Percentiles rank a stretch among this genome's conserved stretches.
phyloP scores from a whole-genome alignment of 2,329 filamentous ascomycete genomes.

The Dothistroma septosporum region DNA sequence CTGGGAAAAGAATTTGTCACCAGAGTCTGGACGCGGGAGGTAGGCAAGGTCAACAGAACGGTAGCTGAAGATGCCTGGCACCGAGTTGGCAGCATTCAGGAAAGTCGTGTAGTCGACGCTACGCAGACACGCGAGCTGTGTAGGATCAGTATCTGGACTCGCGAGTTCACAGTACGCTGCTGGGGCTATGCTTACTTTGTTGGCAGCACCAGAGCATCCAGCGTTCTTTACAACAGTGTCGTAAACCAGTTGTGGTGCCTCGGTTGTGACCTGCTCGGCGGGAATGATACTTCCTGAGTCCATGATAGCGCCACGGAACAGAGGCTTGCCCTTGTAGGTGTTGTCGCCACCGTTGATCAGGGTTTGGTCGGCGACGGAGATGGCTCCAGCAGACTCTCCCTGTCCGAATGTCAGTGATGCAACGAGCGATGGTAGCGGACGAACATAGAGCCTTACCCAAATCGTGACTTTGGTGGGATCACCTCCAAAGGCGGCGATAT shows the following conservation, averaged over 20 bases:
- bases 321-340: conserved; percentile 67
- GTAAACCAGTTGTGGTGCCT: conserved; percentile 16
- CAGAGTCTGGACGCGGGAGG: conserved; percentile 62
- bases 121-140: conserved; percentile 9
- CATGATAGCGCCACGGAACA: conserved; percentile 78
- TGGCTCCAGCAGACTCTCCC: conserved; percentile 33
- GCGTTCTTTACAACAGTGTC: conserved; percentile 13
- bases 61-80: conserved; percentile 65
- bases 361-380: conserved; percentile 17
- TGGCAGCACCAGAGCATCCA: conserved; percentile 3
- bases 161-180: not conserved
- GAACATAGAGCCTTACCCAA: conserved; percentile 13
- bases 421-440: not conserved
- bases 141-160: not conserved
- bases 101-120: conserved; percentile 29
- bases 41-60: conserved; percentile 67
- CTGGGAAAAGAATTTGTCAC: conserved; percentile 54
- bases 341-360: conserved; percentile 64
- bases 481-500: conserved; percentile 64
- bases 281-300: conserved; percentile 63
- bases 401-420: not conserved
- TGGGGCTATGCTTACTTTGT: not conserved
- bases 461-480: conserved; percentile 26
- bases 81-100: conserved; percentile 63
- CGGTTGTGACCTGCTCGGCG: conserved; percentile 40